These are phyloP conservation scores for Aspergillus olivimuriae DNA, from an alignment of 495 filamentous ascomycete species.

Conservation along the genomic window DNA sequence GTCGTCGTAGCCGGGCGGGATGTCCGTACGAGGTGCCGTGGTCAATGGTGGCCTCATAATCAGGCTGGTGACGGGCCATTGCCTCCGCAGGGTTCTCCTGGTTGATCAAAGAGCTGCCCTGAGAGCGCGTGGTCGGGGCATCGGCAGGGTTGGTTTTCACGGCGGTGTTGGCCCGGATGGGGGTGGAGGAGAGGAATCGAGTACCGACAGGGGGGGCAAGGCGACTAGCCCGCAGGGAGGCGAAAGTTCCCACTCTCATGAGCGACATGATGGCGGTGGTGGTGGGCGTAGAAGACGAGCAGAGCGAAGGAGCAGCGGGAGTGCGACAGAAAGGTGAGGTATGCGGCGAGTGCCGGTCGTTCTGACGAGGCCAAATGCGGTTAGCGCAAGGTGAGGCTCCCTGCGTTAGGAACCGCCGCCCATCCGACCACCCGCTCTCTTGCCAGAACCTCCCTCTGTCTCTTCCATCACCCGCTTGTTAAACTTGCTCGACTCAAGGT, in stretches of 20 bases:
- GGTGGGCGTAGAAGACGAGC: constrained; percentile 15
- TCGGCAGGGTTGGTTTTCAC: constrained; percentile 38
- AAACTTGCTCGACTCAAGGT: constrained; percentile 33
- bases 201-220: constrained; percentile 29
- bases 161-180: constrained; percentile 16
- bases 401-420: constrained; percentile 23
- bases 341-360: constrained; percentile 31
- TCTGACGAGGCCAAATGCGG: constrained; percentile 32
- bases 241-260: constrained; percentile 35
- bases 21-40: constrained; percentile 69
- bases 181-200: constrained; percentile 28
- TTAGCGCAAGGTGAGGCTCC: constrained; percentile 33
- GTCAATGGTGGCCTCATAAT: constrained; percentile 72
- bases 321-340: constrained; percentile 27
- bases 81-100: constrained; percentile 46
- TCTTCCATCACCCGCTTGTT: constrained; percentile 30
- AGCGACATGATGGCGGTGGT: constrained; percentile 35
- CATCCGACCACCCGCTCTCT: constrained; percentile 41
- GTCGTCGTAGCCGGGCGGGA: constrained; percentile 1
- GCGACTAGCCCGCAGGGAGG: constrained; percentile 30
- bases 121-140: constrained; percentile 29
- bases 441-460: constrained; percentile 25
- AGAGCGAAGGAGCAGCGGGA: constrained; percentile 13
- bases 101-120: constrained; percentile 43
- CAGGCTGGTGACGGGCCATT: constrained; percentile 61